Evolutionary conservation across 2,329 filamentous ascomycete species (phyloP).

Genomic region (Sporothrix luriei): DNA sequence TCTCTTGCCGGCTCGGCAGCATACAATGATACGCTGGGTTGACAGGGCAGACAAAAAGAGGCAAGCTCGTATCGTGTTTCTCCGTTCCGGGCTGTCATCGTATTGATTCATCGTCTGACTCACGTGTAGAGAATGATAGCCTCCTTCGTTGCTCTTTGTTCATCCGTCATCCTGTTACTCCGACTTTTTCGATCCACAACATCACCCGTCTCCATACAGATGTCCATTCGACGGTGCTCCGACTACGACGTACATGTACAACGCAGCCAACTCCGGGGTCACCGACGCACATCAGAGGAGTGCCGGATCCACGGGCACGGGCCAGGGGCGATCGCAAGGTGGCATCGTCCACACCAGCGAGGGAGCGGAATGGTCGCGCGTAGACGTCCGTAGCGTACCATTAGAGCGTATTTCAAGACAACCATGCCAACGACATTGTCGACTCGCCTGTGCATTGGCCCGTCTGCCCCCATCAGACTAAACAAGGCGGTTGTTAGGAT

Average conservation of each 20-base stretch:
- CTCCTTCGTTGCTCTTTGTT: neutral
- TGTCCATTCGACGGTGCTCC: slow-evolving; percentile 2
- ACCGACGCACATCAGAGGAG: slow-evolving; percentile 25
- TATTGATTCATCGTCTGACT: neutral
- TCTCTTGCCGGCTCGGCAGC: slow-evolving; percentile 6
- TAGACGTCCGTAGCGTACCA: neutral
- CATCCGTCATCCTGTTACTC: neutral
- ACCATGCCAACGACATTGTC: neutral
- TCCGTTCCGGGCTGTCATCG: neutral
- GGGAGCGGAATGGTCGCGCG: neutral
- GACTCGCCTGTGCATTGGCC: neutral
- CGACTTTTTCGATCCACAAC: no score
- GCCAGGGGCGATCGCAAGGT: neutral
- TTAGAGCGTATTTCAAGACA: neutral
- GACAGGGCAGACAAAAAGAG: neutral
- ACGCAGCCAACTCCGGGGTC: slow-evolving; percentile 25
- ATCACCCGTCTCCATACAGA: neutral
- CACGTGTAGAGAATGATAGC: neutral
- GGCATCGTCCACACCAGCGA: neutral
- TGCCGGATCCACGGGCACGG: slow-evolving; percentile 24
- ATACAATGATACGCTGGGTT: neutral
- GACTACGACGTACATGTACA: no score
- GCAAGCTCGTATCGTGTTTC: neutral
- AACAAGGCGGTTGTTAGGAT: neutral
- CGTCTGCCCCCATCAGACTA: neutral